Evolutionary conservation across 139 green algal species (phyloP).

Genomic region (Zygnema circumcarinatum): DNA sequence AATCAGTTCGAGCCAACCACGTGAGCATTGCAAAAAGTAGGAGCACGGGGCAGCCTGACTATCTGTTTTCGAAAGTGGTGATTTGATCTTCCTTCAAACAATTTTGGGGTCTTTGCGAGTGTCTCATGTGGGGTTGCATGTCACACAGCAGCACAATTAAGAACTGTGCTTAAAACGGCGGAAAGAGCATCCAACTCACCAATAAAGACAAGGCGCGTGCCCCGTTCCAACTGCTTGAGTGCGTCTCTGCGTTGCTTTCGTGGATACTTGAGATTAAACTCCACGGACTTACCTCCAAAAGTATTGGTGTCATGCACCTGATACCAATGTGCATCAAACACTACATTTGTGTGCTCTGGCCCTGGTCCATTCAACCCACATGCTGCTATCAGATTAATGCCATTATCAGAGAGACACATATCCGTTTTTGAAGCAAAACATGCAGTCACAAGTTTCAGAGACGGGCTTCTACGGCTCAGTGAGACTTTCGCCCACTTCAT

Average conservation of each 20-base stretch:
- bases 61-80: not conserved
- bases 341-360: conserved; percentile 40
- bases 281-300: conserved; percentile 25
- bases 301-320: conserved; percentile 29
- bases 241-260: not conserved
- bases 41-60: not conserved
- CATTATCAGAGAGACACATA: not conserved
- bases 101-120: not conserved
- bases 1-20: not conserved
- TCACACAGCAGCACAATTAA: no score
- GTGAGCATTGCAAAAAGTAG: no score
- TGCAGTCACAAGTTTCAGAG: not conserved
- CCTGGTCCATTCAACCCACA: no score
- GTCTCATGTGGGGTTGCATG: no score
- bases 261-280: conserved; percentile 44
- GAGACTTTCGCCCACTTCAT: no score
- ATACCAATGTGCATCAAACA: conserved; percentile 49
- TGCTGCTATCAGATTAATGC: not conserved
- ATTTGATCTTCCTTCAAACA: not conserved
- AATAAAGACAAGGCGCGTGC: conserved; percentile 33
- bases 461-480: no score
- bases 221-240: conserved; percentile 13
- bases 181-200: conserved; percentile 18
- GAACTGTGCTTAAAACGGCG: no score
- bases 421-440: not conserved